phyloP scores from a whole-genome alignment of 2,329 filamentous ascomycete species.

The Dactylella cylindrospora region DNA sequence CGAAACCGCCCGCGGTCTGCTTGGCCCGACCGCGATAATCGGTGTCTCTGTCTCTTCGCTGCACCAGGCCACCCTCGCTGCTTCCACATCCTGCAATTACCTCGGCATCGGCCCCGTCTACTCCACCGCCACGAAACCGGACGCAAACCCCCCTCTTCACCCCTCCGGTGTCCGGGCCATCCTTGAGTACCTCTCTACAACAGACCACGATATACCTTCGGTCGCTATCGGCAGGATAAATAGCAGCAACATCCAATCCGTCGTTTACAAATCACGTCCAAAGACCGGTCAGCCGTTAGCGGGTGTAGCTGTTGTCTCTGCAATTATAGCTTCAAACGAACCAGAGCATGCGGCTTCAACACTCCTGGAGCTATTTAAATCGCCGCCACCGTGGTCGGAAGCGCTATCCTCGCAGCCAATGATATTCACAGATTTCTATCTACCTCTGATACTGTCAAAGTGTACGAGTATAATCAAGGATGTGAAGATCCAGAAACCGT shows the following conservation, averaged over 20 bases:
- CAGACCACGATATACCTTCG: conserved; percentile 57
- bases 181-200: conserved; percentile 61
- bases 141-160: conserved; percentile 53
- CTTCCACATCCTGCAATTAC: conserved; percentile 79
- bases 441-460: conserved; percentile 30
- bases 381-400: conserved; percentile 46
- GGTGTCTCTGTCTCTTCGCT: conserved; percentile 79
- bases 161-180: conserved; percentile 70
- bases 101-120: conserved; percentile 88
- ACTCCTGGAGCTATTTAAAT: conserved; percentile 61
- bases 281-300: conserved; percentile 64
- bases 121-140: conserved; percentile 71
- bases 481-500: conserved; percentile 66
- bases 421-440: conserved; percentile 37
- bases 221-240: conserved; percentile 93
- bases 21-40: conserved; percentile 78
- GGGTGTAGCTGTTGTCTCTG: conserved; percentile 85
- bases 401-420: conserved; percentile 33
- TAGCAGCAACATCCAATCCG: conserved; percentile 69
- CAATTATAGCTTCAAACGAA: conserved; percentile 73
- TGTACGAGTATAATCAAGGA: conserved; percentile 58
- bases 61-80: conserved; percentile 71
- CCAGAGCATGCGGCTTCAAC: conserved; percentile 65
- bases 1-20: conserved; percentile 66
- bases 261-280: conserved; percentile 65